Percentiles rank a stretch among this genome's conserved stretches.
phyloP scores from a whole-genome alignment of 2,329 filamentous ascomycete species.

The Penicillium palitans region DNA sequence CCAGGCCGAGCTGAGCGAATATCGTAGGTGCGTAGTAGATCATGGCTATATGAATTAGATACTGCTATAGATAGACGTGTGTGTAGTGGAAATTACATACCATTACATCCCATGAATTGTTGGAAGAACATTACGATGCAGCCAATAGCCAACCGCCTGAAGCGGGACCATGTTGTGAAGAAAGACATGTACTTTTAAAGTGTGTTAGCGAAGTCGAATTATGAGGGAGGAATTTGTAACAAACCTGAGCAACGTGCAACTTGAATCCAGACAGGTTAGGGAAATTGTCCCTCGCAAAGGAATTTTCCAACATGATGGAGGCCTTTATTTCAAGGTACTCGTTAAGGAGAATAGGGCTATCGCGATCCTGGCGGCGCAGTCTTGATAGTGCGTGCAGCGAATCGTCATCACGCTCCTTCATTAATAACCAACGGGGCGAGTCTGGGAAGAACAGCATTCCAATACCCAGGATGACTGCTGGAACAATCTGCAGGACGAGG shows the following conservation, averaged over 20 bases:
- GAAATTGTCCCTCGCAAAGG: constrained; percentile 34
- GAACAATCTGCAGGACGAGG: constrained; percentile 49
- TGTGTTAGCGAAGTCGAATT: background rate
- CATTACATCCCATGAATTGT: constrained; percentile 52
- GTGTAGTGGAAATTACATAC: constrained; percentile 17
- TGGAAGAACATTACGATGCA: constrained; percentile 46
- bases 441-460: constrained; percentile 55
- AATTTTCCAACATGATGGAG: constrained; percentile 39
- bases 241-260: constrained; percentile 36
- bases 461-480: constrained; percentile 40
- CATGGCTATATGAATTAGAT: constrained; percentile 33
- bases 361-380: constrained; percentile 49
- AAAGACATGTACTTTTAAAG: constrained; percentile 36
- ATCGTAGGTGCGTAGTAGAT: constrained; percentile 54
- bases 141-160: constrained; percentile 42
- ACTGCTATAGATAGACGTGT: background rate
- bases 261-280: constrained; percentile 30
- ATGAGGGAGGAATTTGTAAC: background rate
- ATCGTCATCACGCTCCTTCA: constrained; percentile 52
- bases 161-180: constrained; percentile 37
- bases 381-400: constrained; percentile 49
- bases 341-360: constrained; percentile 49
- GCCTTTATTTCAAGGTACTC: constrained; percentile 56
- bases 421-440: constrained; percentile 57
- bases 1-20: constrained; percentile 47